A percentile compares a stretch with the other conserved stretches of the same genome.
Conservation (phyloP, 176 grass and related monocot species). For the Eragrostis nindensis region DNA sequence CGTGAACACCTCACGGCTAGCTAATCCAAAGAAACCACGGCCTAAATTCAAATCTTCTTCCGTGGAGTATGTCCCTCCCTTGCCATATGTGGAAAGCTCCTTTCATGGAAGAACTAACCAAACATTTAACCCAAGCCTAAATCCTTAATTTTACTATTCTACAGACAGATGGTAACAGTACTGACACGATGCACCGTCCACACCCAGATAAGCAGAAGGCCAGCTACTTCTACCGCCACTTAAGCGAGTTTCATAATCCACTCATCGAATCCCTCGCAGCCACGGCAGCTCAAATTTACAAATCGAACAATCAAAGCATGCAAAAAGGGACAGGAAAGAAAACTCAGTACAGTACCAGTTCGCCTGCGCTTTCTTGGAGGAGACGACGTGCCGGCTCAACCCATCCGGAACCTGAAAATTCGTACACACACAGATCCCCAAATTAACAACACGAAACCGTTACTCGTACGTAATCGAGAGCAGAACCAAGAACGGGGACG, state of each 20-base stretch:
- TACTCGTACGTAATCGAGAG: neutral
- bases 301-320: neutral
- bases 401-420: slow-evolving; percentile 62
- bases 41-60: neutral
- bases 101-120: no score
- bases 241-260: no score
- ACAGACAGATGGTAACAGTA: no score
- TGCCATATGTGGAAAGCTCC: neutral
- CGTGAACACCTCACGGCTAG: neutral
- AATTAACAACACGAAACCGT: neutral
- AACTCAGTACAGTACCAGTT: slow-evolving; percentile 62
- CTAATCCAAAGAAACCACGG: neutral
- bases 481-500: neutral
- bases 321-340: neutral
- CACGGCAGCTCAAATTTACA: slow-evolving; percentile 6
- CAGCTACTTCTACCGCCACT: no score
- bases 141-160: no score
- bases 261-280: no score
- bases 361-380: slow-evolving; percentile 86
- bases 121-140: no score
- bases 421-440: neutral
- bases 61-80: neutral
- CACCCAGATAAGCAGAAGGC: no score
- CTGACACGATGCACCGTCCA: no score
- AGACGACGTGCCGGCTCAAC: slow-evolving; percentile 70